phyloP scores from a whole-genome alignment of 495 filamentous ascomycete species.

The Cercophora scortea region DNA sequence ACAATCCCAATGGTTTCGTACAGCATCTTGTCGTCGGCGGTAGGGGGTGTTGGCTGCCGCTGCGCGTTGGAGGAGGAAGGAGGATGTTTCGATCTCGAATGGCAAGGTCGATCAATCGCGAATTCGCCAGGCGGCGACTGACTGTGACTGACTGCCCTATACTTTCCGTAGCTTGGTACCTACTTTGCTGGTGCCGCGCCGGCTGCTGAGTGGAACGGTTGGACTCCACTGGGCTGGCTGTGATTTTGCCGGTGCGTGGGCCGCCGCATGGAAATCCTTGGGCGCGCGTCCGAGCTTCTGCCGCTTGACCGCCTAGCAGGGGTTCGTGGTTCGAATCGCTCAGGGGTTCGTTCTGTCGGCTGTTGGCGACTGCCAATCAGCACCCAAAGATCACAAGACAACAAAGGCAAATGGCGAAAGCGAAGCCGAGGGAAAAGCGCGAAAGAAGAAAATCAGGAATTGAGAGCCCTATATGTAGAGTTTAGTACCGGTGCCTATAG shows the following conservation, averaged over 20 bases:
- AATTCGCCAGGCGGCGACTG: no score
- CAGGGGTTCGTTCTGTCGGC: not conserved
- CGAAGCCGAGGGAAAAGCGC: no score
- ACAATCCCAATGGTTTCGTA: constrained; percentile 97
- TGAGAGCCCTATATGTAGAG: no score
- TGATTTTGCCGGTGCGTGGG: not conserved
- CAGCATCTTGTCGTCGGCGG: constrained; percentile 56
- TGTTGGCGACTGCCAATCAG: no score
- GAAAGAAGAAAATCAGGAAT: no score
- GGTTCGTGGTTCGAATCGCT: not conserved
- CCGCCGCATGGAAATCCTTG: constrained; percentile 1
- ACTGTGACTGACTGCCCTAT: not conserved
- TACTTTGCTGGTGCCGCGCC: not conserved
- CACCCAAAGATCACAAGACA: no score
- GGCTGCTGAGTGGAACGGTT: no score
- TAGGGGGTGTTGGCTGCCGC: constrained; percentile 9
- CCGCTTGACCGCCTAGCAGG: constrained; percentile 7
- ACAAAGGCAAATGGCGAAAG: no score
- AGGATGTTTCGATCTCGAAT: no score
- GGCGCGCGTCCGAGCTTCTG: constrained; percentile 5
- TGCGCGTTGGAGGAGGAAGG: constrained; percentile 4
- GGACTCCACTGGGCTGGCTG: no score
- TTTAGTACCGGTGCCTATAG: no score
- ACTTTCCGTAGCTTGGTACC: not conserved
- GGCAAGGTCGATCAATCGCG: no score